Percentiles rank a stretch among this genome's conserved stretches.
These are phyloP conservation scores for Atkinsonella texensis DNA, from an alignment of 2,329 filamentous ascomycete genomes.

Conservation along the genomic window DNA sequence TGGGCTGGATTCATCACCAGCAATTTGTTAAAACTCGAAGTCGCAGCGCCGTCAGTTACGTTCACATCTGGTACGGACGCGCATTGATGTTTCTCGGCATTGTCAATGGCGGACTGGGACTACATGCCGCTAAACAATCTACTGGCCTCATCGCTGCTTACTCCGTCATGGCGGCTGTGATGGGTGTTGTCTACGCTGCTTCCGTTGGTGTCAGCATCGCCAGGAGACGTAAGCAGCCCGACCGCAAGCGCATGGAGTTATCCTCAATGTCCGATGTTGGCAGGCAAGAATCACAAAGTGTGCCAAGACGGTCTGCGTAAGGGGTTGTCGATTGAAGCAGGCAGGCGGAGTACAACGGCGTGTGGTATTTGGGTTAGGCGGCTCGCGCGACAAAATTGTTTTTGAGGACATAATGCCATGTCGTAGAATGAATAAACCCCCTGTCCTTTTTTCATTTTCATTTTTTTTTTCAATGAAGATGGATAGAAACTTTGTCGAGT, in stretches of 20 bases:
- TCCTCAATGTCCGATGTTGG: neutral
- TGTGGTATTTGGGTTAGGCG: too few species aligned
- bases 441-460: too few species aligned
- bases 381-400: too few species aligned
- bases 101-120: slow-evolving; percentile 51
- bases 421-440: neutral
- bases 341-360: too few species aligned
- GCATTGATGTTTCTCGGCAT: slow-evolving; percentile 45
- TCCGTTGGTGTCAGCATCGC: neutral
- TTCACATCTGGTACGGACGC: slow-evolving; percentile 53
- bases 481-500: too few species aligned
- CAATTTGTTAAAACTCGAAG: slow-evolving; percentile 34
- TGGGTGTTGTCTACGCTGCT: slow-evolving; percentile 32
- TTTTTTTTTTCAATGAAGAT: too few species aligned
- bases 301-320: neutral
- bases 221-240: neutral
- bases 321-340: neutral
- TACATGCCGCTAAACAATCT: slow-evolving; percentile 34
- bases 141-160: slow-evolving; percentile 39
- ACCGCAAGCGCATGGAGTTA: neutral
- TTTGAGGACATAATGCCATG: neutral
- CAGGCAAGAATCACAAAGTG: neutral
- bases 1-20: slow-evolving; percentile 46
- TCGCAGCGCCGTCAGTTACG: slow-evolving; percentile 40
- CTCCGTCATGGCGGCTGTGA: slow-evolving; percentile 39